These are phyloP conservation scores for Anisogramma anomala DNA, from an alignment of 2,329 filamentous ascomycete species.

Conservation along the genomic window DNA sequence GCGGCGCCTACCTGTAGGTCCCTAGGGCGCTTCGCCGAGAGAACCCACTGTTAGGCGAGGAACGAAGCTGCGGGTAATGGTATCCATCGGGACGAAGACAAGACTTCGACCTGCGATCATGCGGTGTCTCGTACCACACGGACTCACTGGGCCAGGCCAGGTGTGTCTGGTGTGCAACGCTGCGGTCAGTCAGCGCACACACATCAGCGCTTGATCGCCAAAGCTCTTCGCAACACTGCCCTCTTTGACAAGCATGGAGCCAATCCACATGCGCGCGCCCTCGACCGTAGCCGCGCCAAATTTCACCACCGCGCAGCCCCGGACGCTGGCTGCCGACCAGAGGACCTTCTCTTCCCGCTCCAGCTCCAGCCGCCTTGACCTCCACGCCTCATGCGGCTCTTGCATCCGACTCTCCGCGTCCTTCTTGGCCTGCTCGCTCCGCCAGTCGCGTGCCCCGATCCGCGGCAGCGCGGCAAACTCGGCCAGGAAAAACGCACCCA, in stretches of 20 bases:
- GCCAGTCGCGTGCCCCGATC: constrained; percentile 72
- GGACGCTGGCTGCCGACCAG: constrained; percentile 72
- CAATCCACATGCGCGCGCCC: constrained; percentile 68
- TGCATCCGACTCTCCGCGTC: constrained; percentile 26
- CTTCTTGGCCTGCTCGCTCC: constrained; percentile 36
- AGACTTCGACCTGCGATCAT: not conserved
- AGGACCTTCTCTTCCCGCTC: constrained; percentile 53
- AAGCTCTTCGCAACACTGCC: constrained; percentile 60
- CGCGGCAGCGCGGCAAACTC: constrained; percentile 71
- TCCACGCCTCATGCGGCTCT: constrained; percentile 40
- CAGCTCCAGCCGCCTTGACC: constrained; percentile 39
- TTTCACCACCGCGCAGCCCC: constrained; percentile 82
- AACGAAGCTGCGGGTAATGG: too few species aligned
- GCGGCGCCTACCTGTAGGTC: too few species aligned
- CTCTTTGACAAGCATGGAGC: constrained; percentile 61
- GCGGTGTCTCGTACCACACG: not conserved
- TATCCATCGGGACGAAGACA: too few species aligned
- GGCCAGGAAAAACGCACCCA: constrained; percentile 64
- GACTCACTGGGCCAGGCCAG: too few species aligned
- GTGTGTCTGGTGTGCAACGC: too few species aligned
- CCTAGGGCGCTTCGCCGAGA: too few species aligned
- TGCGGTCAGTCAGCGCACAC: constrained; percentile 47
- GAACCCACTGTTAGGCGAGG: not conserved
- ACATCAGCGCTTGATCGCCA: constrained; percentile 71
- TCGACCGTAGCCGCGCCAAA: constrained; percentile 78